phyloP scores from a whole-genome alignment of 768 basidiomycete genomes.

The Gyrodon lividus region DNA sequence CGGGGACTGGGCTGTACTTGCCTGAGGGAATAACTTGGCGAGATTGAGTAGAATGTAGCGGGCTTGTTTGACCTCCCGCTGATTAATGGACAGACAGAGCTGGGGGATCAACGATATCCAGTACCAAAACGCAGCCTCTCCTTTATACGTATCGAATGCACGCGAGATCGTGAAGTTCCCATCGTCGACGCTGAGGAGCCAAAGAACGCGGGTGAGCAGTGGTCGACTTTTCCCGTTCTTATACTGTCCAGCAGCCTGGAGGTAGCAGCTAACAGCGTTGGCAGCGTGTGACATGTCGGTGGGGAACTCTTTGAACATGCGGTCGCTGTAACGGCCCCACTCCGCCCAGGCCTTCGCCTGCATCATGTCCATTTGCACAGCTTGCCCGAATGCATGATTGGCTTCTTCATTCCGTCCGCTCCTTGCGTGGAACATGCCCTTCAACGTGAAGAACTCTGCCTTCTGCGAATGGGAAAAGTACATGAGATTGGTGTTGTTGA shows the following conservation, averaged over 20 bases:
- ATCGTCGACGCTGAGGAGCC: conserved; percentile 95
- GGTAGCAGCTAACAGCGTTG: conserved; percentile 94
- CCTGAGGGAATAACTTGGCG: conserved; percentile 92
- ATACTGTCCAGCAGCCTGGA: conserved; percentile 95
- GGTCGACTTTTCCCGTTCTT: conserved; percentile 92
- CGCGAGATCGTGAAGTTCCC: conserved; percentile 63
- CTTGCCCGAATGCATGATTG: conserved; percentile 88
- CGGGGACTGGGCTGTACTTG: conserved; percentile 31
- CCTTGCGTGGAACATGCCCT: conserved; percentile 97
- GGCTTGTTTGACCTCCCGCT: conserved; percentile 92
- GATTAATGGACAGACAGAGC: conserved; percentile 82
- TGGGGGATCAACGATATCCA: conserved; percentile 99
- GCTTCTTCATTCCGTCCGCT: conserved; percentile 87
- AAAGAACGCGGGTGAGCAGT: conserved; percentile 88
- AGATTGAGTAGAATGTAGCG: conserved; percentile 85
- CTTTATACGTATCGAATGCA: conserved; percentile 93
- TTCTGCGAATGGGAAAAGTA: conserved; percentile 95
- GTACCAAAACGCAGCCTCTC: conserved; percentile 96
- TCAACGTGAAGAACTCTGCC: conserved; percentile 97
- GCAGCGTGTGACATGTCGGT: conserved; percentile 73
- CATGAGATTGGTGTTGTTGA: conserved; percentile 99
- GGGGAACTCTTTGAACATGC: conserved; percentile 86
- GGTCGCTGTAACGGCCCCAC: conserved; percentile 94
- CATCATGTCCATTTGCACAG: conserved; percentile 92
- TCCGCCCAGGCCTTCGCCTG: conserved; percentile 98